Percentiles rank a stretch among this genome's conserved stretches.
Conservation (phyloP, 352 stramenopile genomes). For the Globisporangium acanthophoron region DNA sequence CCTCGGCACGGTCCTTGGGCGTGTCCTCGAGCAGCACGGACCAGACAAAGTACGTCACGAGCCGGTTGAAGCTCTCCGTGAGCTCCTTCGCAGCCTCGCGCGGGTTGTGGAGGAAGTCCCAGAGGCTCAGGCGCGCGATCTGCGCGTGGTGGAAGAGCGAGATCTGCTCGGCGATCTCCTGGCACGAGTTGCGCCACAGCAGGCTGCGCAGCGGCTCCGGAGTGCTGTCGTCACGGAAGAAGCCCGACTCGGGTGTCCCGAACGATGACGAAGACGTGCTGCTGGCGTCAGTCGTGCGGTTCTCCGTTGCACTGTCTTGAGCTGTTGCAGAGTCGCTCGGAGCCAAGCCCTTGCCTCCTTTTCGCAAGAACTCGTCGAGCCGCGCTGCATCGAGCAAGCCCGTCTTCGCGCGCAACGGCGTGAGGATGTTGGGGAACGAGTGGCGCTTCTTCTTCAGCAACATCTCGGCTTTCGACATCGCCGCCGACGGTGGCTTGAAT, state of each 20-base stretch:
- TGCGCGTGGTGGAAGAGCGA: conserved; percentile 61
- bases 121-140: conserved; percentile 35
- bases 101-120: conserved; percentile 51
- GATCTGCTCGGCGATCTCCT: conserved; percentile 56
- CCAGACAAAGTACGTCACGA: conserved; percentile 72
- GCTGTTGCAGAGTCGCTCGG: not conserved
- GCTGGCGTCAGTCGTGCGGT: conserved; percentile 2
- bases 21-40: conserved; percentile 66
- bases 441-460: conserved; percentile 49
- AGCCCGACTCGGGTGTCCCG: conserved; percentile 30
- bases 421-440: conserved; percentile 60
- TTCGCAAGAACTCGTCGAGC: conserved; percentile 8
- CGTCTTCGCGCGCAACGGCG: conserved; percentile 11
- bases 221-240: conserved; percentile 36
- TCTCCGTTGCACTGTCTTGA: not conserved
- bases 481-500: conserved; percentile 12
- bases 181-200: conserved; percentile 44
- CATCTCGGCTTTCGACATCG: conserved; percentile 18
- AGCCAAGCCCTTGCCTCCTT: conserved; percentile 1
- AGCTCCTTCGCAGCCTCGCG: conserved; percentile 41
- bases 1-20: conserved; percentile 56
- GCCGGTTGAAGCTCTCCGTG: conserved; percentile 56
- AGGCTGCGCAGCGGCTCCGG: conserved; percentile 36
- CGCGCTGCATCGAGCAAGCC: conserved; percentile 8
- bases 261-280: conserved; percentile 11